Percentiles rank a stretch among this genome's conserved stretches.
phyloP scores from a whole-genome alignment of 805 yeast genomes.

The Teunomyces tritomae region DNA sequence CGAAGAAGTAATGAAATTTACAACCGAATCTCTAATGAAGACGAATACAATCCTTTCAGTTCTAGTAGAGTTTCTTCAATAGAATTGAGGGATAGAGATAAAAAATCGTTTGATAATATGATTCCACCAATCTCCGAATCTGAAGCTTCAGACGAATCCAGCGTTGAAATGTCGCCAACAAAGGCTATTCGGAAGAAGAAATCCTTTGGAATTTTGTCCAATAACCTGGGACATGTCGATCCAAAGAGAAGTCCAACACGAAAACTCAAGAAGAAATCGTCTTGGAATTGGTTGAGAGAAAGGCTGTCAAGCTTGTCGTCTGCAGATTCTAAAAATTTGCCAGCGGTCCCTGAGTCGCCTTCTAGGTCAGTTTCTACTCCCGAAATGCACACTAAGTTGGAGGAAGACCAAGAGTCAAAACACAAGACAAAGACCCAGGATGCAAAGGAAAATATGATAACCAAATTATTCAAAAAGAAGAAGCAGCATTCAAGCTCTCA shows the following conservation, averaged over 20 bases:
- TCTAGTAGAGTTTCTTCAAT: conserved; percentile 2
- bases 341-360: conserved; percentile 25
- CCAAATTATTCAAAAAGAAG: conserved; percentile 40
- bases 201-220: conserved; percentile 13
- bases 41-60: conserved; percentile 1
- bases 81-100: conserved; percentile 1
- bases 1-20: not conserved
- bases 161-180: conserved; percentile 12
- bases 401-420: conserved; percentile 5
- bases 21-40: not conserved
- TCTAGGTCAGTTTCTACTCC: conserved; percentile 40
- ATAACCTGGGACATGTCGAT: conserved; percentile 4
- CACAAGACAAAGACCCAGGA: conserved; percentile 7
- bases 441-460: conserved; percentile 40
- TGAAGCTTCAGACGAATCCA: conserved; percentile 8
- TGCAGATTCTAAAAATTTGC: conserved; percentile 19
- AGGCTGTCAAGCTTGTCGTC: conserved; percentile 32
- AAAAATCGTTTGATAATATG: conserved; percentile 5
- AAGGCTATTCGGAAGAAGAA: conserved; percentile 11
- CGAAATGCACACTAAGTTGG: conserved; percentile 17
- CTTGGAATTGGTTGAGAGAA: conserved; percentile 42
- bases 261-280: conserved; percentile 33
- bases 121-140: conserved; percentile 6
- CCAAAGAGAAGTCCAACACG: conserved; percentile 11
- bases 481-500: conserved; percentile 10